phyloP scores from a whole-genome alignment of 805 yeast genomes.

The Sungouiella thailandica region DNA sequence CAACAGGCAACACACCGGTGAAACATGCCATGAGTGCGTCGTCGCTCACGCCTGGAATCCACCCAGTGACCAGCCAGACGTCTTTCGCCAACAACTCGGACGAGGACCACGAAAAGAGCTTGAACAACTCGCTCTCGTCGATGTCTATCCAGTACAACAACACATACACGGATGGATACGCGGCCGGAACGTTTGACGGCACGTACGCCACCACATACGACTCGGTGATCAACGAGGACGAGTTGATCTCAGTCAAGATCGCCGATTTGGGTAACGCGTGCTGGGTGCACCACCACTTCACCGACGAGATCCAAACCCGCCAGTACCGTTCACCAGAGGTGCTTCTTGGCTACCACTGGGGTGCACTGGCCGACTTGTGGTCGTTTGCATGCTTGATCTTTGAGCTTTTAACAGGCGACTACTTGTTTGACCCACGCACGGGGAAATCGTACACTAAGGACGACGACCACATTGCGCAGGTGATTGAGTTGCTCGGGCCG shows the following conservation, averaged over 20 bases:
- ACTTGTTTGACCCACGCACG: slow-evolving; percentile 54
- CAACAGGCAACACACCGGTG: slow-evolving; percentile 39
- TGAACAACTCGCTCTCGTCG: slow-evolving; percentile 36
- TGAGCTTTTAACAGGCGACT: slow-evolving; percentile 59
- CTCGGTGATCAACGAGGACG: slow-evolving; percentile 33
- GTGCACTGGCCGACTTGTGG: slow-evolving; percentile 61
- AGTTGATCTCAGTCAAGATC: slow-evolving; percentile 49
- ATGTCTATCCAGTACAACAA: slow-evolving; percentile 38
- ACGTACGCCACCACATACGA: slow-evolving; percentile 12
- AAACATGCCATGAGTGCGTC: slow-evolving; percentile 18
- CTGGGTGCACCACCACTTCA: slow-evolving; percentile 57
- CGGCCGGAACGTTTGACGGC: no score
- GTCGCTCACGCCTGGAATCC: slow-evolving; percentile 12
- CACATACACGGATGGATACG: slow-evolving; percentile 11
- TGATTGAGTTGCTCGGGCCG: slow-evolving; percentile 47
- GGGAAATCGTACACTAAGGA: slow-evolving; percentile 46
- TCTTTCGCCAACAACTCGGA: slow-evolving; percentile 14
- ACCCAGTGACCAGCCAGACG: slow-evolving; percentile 7
- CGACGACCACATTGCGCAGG: slow-evolving; percentile 62
- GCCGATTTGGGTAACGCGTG: slow-evolving; percentile 73
- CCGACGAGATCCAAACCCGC: slow-evolving; percentile 65
- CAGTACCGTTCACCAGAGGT: slow-evolving; percentile 67
- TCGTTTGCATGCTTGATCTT: slow-evolving; percentile 54
- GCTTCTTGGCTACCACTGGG: slow-evolving; percentile 54
- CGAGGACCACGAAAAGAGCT: slow-evolving; percentile 18